Evolutionary conservation across 1,284 basidiomycete genomes (phyloP).

Genomic region (Mrakiaceae sp.): DNA sequence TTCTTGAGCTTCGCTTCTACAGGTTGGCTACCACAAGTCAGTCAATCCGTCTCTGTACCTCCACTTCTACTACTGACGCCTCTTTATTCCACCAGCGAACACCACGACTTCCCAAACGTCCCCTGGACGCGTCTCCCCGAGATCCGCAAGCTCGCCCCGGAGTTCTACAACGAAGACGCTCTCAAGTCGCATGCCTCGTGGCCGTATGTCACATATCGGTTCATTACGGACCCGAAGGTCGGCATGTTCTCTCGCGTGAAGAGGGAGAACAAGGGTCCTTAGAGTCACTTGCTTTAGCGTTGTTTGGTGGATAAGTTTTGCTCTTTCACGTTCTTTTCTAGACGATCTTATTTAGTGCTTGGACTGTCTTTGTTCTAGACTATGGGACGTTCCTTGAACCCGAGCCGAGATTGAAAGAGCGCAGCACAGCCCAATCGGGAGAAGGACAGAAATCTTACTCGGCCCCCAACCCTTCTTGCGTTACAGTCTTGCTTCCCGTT

Average conservation of each 20-base stretch:
- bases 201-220: conserved; percentile 88
- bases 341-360: background rate
- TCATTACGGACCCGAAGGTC: conserved; percentile 78
- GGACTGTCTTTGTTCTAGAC: no score
- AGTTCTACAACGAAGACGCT: conserved; percentile 66
- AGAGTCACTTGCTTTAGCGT: no score
- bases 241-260: conserved; percentile 49
- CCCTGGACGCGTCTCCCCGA: conserved; percentile 90
- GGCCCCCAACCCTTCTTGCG: no score
- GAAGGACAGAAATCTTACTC: no score
- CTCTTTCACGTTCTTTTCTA: background rate
- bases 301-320: background rate
- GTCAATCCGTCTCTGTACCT: background rate
- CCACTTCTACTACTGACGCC: conserved; percentile 42
- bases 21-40: conserved; percentile 91
- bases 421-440: no score
- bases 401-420: no score
- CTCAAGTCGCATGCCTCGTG: conserved; percentile 80
- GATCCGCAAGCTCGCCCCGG: conserved; percentile 69
- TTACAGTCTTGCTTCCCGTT: no score
- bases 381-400: no score
- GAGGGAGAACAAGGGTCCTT: conserved; percentile 26
- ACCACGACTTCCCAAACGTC: conserved; percentile 95
- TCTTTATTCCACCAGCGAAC: conserved; percentile 88
- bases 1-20: conserved; percentile 1